Evolutionary conservation across 352 stramenopile genomes (phyloP).

Genomic region (Phytophthora podocarpi): DNA sequence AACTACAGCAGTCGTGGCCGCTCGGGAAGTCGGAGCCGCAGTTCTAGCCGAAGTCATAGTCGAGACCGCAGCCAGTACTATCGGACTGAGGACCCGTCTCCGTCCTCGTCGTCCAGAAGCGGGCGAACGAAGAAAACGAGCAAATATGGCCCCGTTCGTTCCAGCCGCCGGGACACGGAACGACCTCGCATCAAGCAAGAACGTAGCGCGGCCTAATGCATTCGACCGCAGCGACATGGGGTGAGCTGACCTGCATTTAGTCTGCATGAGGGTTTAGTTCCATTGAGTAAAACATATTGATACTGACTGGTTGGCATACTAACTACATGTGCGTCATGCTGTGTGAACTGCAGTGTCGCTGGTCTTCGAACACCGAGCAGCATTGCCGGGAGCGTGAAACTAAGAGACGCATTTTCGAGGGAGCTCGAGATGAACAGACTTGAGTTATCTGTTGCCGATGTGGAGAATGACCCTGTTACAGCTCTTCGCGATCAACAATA

Average conservation of each 20-base stretch:
- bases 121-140: conserved; percentile 14
- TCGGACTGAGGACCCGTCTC: conserved; percentile 27
- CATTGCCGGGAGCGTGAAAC: background rate
- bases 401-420: conserved; percentile 3
- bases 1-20: conserved; percentile 38
- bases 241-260: conserved; percentile 10
- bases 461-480: background rate
- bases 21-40: conserved; percentile 48
- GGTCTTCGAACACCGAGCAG: background rate
- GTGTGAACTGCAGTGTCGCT: conserved; percentile 21
- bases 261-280: conserved; percentile 4
- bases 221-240: background rate
- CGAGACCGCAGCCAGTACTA: conserved; percentile 36
- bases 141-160: conserved; percentile 18
- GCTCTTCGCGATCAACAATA: conserved; percentile 3
- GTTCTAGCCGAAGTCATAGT: conserved; percentile 51
- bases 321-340: conserved; percentile 1
- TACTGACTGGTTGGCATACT: background rate
- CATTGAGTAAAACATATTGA: conserved; percentile 19
- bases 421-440: background rate
- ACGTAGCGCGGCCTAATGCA: conserved; percentile 29
- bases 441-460: background rate
- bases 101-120: conserved; percentile 20
- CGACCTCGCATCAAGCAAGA: conserved; percentile 39
- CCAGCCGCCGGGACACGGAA: conserved; percentile 23